Evolutionary conservation across 1,284 basidiomycete species (phyloP).

Genomic region (Meripilus lineatus): DNA sequence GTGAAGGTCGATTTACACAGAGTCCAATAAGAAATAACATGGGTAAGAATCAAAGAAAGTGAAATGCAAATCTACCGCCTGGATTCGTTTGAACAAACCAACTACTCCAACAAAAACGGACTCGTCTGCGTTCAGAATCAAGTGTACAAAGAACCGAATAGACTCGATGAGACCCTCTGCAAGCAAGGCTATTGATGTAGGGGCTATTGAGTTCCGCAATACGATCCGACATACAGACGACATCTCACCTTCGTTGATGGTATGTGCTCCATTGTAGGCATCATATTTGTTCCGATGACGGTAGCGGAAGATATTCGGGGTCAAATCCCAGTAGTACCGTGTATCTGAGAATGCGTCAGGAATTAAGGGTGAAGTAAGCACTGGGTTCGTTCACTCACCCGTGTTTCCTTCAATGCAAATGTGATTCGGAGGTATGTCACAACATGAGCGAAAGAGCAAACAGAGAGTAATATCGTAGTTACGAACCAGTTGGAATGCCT

Average conservation of each 20-base stretch:
- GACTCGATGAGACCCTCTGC: slow-evolving; percentile 6
- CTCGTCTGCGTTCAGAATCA: slow-evolving; percentile 8
- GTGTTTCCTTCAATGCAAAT: slow-evolving; percentile 27
- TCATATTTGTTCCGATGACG: slow-evolving; percentile 23
- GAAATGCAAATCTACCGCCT: no score
- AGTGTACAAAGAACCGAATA: slow-evolving; percentile 3
- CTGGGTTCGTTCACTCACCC: slow-evolving; percentile 16
- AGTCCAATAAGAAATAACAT: no score
- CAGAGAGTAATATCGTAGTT: no score
- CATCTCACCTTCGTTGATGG: slow-evolving; percentile 34
- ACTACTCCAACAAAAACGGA: not conserved
- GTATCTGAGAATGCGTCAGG: slow-evolving; percentile 28
- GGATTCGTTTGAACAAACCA: no score
- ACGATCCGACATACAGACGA: not conserved
- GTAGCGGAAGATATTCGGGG: slow-evolving; percentile 39
- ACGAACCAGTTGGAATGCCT: slow-evolving; percentile 35
- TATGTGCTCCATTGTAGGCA: slow-evolving; percentile 39
- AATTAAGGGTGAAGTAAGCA: not conserved
- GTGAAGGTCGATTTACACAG: no score
- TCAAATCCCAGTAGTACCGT: slow-evolving; percentile 37
- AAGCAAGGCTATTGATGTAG: not conserved
- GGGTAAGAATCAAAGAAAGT: no score
- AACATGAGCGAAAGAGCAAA: not conserved
- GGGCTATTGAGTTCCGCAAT: slow-evolving; percentile 1
- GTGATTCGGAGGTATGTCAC: not conserved